Conservation (phyloP, 2,329 filamentous ascomycete genomes). For the Phoma sp. region DNA sequence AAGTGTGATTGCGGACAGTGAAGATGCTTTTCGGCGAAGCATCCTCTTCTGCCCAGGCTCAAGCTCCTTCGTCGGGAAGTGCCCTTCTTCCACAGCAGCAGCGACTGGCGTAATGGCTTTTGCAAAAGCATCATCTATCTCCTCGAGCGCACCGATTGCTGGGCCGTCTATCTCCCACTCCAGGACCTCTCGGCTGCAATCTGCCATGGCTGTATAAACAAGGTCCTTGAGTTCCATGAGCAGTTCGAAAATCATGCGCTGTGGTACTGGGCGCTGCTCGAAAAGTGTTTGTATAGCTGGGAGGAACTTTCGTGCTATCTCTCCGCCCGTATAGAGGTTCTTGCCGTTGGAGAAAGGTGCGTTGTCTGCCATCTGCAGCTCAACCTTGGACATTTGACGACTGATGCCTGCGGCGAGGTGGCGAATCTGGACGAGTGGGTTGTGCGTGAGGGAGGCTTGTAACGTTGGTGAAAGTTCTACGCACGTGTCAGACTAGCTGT, state of each 20-base stretch:
- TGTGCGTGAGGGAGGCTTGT: conserved; percentile 39
- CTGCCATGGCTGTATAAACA: conserved; percentile 34
- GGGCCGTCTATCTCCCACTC: conserved; percentile 39
- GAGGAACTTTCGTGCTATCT: conserved; percentile 41
- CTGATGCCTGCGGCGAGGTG: conserved; percentile 43
- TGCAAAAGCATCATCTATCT: conserved; percentile 38
- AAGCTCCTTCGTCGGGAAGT: background rate
- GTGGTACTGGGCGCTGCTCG: conserved; percentile 37
- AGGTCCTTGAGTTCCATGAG: conserved; percentile 45
- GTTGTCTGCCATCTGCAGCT: conserved; percentile 45
- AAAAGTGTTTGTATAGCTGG: conserved; percentile 41
- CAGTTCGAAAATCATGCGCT: conserved; percentile 45
- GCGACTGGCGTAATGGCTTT: conserved; percentile 27
- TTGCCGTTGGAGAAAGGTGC: conserved; percentile 40
- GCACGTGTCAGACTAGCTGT: background rate
- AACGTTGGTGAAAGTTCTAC: conserved; percentile 39
- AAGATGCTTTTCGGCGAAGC: conserved; percentile 30
- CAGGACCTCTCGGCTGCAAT: conserved; percentile 34
- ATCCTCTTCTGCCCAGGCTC: conserved; percentile 19
- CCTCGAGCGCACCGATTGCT: conserved; percentile 34
- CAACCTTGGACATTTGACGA: conserved; percentile 43
- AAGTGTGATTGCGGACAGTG: conserved; percentile 10
- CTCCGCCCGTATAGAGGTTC: conserved; percentile 43
- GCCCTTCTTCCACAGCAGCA: conserved; percentile 1
- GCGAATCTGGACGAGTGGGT: conserved; percentile 43